These are phyloP conservation scores for Platismatia glauca DNA, from an alignment of 495 filamentous ascomycete genomes.

Conservation along the genomic window DNA sequence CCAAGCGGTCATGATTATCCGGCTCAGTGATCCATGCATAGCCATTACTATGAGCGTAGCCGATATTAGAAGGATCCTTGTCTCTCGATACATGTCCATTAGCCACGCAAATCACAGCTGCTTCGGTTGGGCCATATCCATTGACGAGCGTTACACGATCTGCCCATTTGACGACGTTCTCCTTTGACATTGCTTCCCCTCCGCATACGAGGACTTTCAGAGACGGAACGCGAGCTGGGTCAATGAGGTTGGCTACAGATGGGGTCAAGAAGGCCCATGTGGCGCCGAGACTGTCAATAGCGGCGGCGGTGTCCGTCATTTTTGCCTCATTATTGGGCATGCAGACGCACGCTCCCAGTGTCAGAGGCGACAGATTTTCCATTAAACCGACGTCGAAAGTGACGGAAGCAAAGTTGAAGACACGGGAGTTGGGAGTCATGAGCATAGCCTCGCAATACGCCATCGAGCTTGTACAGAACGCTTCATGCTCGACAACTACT, in stretches of 20 bases:
- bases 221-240: constrained; percentile 38
- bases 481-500: constrained; percentile 40
- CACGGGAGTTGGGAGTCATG: constrained; percentile 34
- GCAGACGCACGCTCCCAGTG: constrained; percentile 52
- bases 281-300: constrained; percentile 41
- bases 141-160: constrained; percentile 42
- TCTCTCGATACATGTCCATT: constrained; percentile 22
- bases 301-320: constrained; percentile 40
- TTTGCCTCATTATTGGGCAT: constrained; percentile 51
- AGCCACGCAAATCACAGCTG: constrained; percentile 29
- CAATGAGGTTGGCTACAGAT: constrained; percentile 42
- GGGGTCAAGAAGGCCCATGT: constrained; percentile 47
- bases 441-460: constrained; percentile 34
- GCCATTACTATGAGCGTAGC: constrained; percentile 37
- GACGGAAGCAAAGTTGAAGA: constrained; percentile 47
- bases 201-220: constrained; percentile 38
- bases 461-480: constrained; percentile 40
- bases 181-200: constrained; percentile 41
- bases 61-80: constrained; percentile 37
- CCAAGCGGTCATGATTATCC: constrained; percentile 38
- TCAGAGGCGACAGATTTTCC: constrained; percentile 43
- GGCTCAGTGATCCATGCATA: constrained; percentile 49
- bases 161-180: constrained; percentile 48
- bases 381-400: constrained; percentile 47
- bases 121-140: constrained; percentile 53